Percentiles rank a stretch among this genome's conserved stretches.
These are phyloP conservation scores for Hypoxylon subgilvum DNA, from an alignment of 495 filamentous ascomycete species.

Conservation along the genomic window DNA sequence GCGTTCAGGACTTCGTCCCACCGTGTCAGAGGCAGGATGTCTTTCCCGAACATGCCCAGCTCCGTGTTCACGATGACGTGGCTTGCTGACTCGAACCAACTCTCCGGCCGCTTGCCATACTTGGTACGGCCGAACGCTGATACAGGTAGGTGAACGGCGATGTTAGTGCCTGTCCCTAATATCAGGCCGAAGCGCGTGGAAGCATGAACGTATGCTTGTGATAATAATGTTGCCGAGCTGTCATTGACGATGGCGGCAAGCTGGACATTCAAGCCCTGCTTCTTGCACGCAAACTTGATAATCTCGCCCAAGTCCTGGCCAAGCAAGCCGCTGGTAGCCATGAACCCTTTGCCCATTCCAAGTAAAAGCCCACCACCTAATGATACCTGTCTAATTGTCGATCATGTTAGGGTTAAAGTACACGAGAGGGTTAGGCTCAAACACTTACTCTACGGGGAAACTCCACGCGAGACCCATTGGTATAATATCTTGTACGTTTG, in stretches of 20 bases:
- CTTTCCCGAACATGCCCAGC: constrained; percentile 78
- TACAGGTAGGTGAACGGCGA: constrained; percentile 59
- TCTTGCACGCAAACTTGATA: constrained; percentile 54
- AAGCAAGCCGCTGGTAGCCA: constrained; percentile 57
- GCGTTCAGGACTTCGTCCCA: constrained; percentile 72
- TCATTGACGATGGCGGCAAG: constrained; percentile 86
- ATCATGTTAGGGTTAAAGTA: constrained; percentile 1
- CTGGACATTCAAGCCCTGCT: constrained; percentile 59
- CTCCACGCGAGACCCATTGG: constrained; percentile 81
- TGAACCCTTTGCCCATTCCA: constrained; percentile 86
- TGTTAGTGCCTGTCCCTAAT: constrained; percentile 63
- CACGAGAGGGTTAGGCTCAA: not conserved
- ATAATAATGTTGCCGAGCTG: constrained; percentile 77
- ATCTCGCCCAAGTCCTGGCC: constrained; percentile 60
- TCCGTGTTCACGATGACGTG: constrained; percentile 82
- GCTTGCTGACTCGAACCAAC: constrained; percentile 62
- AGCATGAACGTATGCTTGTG: constrained; percentile 72
- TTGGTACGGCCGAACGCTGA: constrained; percentile 58
- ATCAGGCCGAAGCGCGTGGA: constrained; percentile 66
- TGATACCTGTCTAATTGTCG: constrained; percentile 70
- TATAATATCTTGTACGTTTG: constrained; percentile 44
- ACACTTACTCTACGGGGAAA: constrained; percentile 80
- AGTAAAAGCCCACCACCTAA: constrained; percentile 74
- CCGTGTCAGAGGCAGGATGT: constrained; percentile 70
- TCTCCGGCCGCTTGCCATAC: constrained; percentile 57